Base-by-base conservation (phyloP, 192 early-diverging fungal species). In the Umbelopsis ramanniana region DNA sequence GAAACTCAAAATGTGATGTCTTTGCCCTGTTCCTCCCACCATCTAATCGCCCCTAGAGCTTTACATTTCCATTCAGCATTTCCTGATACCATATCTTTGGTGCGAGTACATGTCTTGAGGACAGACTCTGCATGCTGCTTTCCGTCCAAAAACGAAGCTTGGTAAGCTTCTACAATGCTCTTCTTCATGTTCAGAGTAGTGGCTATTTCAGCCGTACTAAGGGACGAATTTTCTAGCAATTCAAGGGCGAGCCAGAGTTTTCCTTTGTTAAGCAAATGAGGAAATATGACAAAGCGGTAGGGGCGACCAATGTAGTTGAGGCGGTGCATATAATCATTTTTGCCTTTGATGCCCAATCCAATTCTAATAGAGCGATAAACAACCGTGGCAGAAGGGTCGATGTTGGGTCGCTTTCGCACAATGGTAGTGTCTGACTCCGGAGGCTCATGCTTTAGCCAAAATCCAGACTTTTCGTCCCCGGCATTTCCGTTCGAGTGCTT, bases 221-320 rank as follows among this genome's bases (percentile, higher is more conserved):
- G 11, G 10, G 66, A 12, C 3, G 57, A 63, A 17, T 43, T 45
- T 22, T 68, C 52, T 0, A 71, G 15, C 63, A 68, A 23, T 35
- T 46, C 46, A 10, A 76, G 52, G n/a, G 71, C 46, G 4, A 60
- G 40, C 74, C 70, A 67, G 9, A 60, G 33, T 79, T 48, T 83
- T 68, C 77, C 77, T n/a, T 79, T 79, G 47, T 70, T 60, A 11
- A 79, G 33, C 26, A 71, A 47, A 7, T 71, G 45, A 19, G 69
- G 73, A n/a, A 67, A 37, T 37, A 72, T 14, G 3, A 72, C 63
- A 43, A 54, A 74, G 15, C 78, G 78, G 50, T 79, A 79, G 14
- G 50, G 63, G 19, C 47, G 69, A 46, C 45, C 60, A 4, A 79
- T 66, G 53, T 55, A 79, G 8, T 40, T 15, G 3, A 75, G 53